These are phyloP conservation scores for Cladosporium oxysporum DNA, from an alignment of 2,329 filamentous ascomycete genomes.

Conservation along the genomic window DNA sequence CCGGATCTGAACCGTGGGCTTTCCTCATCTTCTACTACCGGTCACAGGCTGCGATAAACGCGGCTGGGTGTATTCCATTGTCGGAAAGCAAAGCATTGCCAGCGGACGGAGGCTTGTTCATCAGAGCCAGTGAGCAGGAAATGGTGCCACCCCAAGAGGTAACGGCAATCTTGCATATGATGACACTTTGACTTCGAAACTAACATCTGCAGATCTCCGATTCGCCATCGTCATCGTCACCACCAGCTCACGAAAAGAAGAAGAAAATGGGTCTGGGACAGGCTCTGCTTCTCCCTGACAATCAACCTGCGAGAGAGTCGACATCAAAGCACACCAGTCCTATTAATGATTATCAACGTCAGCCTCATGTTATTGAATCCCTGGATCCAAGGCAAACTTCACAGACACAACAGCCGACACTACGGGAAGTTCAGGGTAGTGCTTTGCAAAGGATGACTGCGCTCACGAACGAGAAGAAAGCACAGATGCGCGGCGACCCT, in stretches of 20 bases:
- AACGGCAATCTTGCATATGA: neutral
- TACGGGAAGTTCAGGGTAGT: neutral
- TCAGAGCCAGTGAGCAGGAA: conserved; percentile 14
- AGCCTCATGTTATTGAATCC: neutral
- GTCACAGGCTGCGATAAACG: conserved; percentile 29
- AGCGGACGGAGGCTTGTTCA: conserved; percentile 9
- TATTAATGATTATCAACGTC: neutral
- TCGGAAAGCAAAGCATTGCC: conserved; percentile 6
- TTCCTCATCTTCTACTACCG: conserved; percentile 47
- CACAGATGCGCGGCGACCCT: neutral
- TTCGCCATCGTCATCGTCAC: neutral
- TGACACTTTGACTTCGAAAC: neutral
- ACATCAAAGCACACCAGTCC: neutral
- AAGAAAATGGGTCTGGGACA: neutral
- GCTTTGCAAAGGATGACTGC: neutral
- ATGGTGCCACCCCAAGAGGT: neutral
- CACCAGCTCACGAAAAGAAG: neutral
- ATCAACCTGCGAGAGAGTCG: neutral
- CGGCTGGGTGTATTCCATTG: conserved; percentile 25
- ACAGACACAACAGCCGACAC: neutral
- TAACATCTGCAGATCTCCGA: neutral
- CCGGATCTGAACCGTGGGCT: conserved; percentile 41
- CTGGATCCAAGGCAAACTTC: neutral
- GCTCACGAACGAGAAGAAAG: neutral
- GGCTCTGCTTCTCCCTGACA: neutral